Percentiles rank a stretch among this genome's conserved stretches.
phyloP scores from a whole-genome alignment of 2,329 filamentous ascomycete genomes.

The Chalaropsis ovoidea region DNA sequence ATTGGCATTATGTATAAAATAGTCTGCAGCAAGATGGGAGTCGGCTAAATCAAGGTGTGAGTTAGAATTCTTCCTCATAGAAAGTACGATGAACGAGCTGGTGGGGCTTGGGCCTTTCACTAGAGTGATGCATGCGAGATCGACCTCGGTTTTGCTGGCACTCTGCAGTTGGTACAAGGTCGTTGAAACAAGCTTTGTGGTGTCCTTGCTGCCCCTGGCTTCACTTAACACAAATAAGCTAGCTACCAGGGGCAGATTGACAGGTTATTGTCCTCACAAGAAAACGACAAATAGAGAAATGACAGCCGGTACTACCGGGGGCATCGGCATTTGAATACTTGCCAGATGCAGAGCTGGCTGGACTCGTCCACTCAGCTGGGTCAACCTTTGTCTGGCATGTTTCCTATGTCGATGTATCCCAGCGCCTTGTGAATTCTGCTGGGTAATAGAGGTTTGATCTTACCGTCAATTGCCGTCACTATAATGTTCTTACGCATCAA shows the following conservation, averaged over 20 bases:
- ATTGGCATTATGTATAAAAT: slow-evolving; percentile 65
- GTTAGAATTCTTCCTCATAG: slow-evolving; percentile 13
- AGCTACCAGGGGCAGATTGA: neutral
- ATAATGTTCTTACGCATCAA: slow-evolving; percentile 50
- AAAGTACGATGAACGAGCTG: neutral
- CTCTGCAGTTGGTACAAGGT: neutral
- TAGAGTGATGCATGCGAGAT: too few relatives aligned
- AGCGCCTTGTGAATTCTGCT: neutral
- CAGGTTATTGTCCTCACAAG: neutral
- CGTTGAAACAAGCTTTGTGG: neutral
- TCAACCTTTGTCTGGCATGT: neutral
- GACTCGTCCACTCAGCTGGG: neutral
- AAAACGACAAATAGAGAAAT: neutral
- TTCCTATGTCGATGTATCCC: neutral
- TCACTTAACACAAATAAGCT: neutral
- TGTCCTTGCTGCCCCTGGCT: neutral
- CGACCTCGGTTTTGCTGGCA: too few relatives aligned
- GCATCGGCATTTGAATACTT: too few relatives aligned
- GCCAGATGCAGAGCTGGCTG: neutral
- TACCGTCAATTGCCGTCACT: slow-evolving; percentile 64
- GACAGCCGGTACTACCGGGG: neutral
- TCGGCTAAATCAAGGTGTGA: slow-evolving; percentile 43
- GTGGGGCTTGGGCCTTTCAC: too few relatives aligned
- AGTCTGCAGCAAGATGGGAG: slow-evolving; percentile 58
- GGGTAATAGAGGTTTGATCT: slow-evolving; percentile 28